Conservation (phyloP, 1,139 yeast species). For the Nakaseomyces kungkrabaensis region DNA sequence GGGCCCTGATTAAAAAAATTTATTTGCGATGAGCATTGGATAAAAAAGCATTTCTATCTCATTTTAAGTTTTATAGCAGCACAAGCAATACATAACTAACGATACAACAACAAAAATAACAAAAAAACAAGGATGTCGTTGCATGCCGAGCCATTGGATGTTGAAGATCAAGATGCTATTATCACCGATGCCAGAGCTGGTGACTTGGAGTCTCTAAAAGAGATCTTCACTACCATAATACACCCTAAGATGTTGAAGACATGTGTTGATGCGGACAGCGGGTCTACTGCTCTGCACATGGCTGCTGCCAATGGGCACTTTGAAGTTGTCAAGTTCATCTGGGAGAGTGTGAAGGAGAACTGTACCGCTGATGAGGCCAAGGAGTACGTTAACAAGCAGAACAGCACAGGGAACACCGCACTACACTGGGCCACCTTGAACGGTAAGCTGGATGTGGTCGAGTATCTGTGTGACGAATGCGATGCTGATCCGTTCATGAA, state of each 20-base stretch:
- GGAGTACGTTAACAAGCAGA: constrained; percentile 44
- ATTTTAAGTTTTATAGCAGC: too few species aligned
- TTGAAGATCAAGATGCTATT: constrained; percentile 75
- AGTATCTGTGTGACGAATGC: constrained; percentile 60
- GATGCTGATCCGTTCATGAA: constrained; percentile 73
- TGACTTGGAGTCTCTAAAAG: constrained; percentile 63
- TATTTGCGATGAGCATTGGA: not conserved
- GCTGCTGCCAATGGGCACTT: constrained; percentile 90
- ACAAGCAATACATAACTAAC: too few species aligned
- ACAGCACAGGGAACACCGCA: constrained; percentile 84
- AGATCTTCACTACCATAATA: constrained; percentile 55
- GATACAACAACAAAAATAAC: not conserved
- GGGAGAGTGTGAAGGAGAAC: constrained; percentile 36
- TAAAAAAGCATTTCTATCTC: too few species aligned
- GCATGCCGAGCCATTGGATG: constrained; percentile 30
- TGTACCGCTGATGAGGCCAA: constrained; percentile 35
- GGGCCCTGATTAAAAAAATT: not conserved
- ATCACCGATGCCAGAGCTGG: constrained; percentile 81
- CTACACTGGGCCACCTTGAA: constrained; percentile 92
- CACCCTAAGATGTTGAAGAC: constrained; percentile 40
- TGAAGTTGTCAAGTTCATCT: constrained; percentile 53
- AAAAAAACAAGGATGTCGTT: constrained; percentile 26
- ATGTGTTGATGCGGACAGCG: constrained; percentile 41
- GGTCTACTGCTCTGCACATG: constrained; percentile 80
- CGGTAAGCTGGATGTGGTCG: constrained; percentile 68